Evolutionary conservation across 2,329 filamentous ascomycete species (phyloP), one percentile per base, ranked within the genome.

Genomic region (Pseudogymnoascus sp.): DNA sequence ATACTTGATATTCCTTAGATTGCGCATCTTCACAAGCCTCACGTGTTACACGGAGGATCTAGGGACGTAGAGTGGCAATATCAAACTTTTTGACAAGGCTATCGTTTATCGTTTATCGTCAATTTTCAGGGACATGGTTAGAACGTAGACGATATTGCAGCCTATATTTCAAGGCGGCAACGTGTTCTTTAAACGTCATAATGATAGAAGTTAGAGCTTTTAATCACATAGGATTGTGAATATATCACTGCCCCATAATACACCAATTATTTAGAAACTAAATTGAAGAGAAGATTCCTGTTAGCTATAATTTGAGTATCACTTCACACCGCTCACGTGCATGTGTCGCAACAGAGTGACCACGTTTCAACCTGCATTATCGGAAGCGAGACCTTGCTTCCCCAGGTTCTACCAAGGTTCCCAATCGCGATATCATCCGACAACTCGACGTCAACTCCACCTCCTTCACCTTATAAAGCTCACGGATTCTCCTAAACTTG

Each of bases 1-100:
- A 74, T 90, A 87, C 72, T 83, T 85, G 71, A 92, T 86, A 74
- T 87, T 92, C 76, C 86, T 88, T 70, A 97, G 82, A 76, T 97
- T 97, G 74, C 91, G 88, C 93, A 97, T 97, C 47, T 69, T 73
- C 19, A 40, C 40, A 50, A 59, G 10, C 50, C 50, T 56, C 50
- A 56, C 50, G 50, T 56, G 50, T 11, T 56, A 33, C 47, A 33
- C 50, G 50, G 50, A 56, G 50, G 50, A 56, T 56, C 29, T 8
- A 56, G 29, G 29, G 29, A 26, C 33, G 50, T 33, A 21, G 24
- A 56, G n/a, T 56, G 50, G 50, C 50, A 56, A 21, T 56, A 56
- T 56, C 50, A 56, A 56, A 56, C n/a, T 21, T 56, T 56, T 56
- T 56, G 50, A 56, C 29, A n/a, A 33, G 50, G 50, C 29, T 35